These are phyloP conservation scores for Penicillium sp. DNA, from an alignment of 2,329 filamentous ascomycete species.

Conservation along the genomic window DNA sequence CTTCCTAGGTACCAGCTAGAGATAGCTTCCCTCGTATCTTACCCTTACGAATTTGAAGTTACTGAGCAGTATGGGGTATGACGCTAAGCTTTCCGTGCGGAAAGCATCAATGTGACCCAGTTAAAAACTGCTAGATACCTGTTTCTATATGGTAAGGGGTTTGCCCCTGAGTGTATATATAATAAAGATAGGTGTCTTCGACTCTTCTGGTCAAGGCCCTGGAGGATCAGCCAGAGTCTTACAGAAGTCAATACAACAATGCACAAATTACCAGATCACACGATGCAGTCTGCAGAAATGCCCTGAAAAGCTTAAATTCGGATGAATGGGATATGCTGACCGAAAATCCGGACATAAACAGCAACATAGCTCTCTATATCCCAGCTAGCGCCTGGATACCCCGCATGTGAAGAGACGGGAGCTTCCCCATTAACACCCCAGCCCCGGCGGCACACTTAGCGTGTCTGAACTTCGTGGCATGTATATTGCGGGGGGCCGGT, in stretches of 20 bases:
- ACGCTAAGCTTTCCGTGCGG: not conserved
- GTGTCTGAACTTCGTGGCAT: not conserved
- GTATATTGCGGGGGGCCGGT: not conserved
- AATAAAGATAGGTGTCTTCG: not conserved
- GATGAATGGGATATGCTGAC: not conserved
- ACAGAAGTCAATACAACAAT: not conserved
- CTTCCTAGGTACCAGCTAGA: not conserved
- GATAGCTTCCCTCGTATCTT: not conserved
- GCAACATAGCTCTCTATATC: not conserved
- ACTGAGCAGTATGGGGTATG: not conserved
- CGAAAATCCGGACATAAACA: not conserved
- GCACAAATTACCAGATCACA: not conserved
- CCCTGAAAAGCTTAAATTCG: constrained; percentile 1
- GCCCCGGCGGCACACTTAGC: not conserved
- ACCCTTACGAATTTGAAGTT: not conserved
- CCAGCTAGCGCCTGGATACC: not conserved
- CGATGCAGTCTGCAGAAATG: not conserved
- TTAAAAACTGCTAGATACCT: not conserved
- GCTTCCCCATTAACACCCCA: not conserved
- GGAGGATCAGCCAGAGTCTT: not conserved
- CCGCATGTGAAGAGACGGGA: not conserved
- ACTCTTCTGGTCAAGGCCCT: not conserved
- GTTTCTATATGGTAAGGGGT: not conserved
- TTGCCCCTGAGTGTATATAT: not conserved
- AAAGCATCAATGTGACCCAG: not conserved